Evolutionary conservation across 2,329 filamentous ascomycete genomes (phyloP).

Genomic region (Cercospora nicotianae): DNA sequence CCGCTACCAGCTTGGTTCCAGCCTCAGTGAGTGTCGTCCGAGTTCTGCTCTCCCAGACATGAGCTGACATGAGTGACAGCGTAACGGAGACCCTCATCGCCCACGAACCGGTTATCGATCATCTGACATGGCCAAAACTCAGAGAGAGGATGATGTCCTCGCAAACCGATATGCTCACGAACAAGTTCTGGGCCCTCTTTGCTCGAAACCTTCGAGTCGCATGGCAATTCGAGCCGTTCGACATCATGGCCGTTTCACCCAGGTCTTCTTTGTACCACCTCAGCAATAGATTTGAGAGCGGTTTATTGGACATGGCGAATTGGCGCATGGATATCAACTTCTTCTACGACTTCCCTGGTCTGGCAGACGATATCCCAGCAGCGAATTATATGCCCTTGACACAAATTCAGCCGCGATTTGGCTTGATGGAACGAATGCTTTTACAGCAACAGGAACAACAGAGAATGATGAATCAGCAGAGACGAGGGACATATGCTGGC

Average conservation of each 20-base stretch:
- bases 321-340: slow-evolving; percentile 30
- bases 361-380: slow-evolving; percentile 26
- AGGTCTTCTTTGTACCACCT: slow-evolving; percentile 24
- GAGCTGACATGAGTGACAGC: slow-evolving; percentile 16
- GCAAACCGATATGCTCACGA: slow-evolving; percentile 25
- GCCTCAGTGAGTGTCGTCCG: slow-evolving; percentile 21
- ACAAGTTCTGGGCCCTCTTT: slow-evolving; percentile 27
- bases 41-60: not conserved
- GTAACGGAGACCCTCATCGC: slow-evolving; percentile 26
- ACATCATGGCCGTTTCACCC: slow-evolving; percentile 20
- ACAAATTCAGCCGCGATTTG: slow-evolving; percentile 24
- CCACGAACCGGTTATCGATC: slow-evolving; percentile 29
- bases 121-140: slow-evolving; percentile 27
- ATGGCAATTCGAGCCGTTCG: slow-evolving; percentile 26
- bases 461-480: slow-evolving; percentile 9
- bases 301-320: slow-evolving; percentile 26
- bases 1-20: slow-evolving; percentile 28
- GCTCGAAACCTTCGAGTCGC: slow-evolving; percentile 24
- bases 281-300: slow-evolving; percentile 21
- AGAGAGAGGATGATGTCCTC: slow-evolving; percentile 25
- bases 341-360: slow-evolving; percentile 26
- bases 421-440: slow-evolving; percentile 9
- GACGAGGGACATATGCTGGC: slow-evolving; percentile 12
- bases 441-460: slow-evolving; percentile 5
- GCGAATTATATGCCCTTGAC: slow-evolving; percentile 27